These are phyloP conservation scores for Hippophae rhamnoides DNA, from an alignment of 306 rosid genomes.

Conservation along the genomic window DNA sequence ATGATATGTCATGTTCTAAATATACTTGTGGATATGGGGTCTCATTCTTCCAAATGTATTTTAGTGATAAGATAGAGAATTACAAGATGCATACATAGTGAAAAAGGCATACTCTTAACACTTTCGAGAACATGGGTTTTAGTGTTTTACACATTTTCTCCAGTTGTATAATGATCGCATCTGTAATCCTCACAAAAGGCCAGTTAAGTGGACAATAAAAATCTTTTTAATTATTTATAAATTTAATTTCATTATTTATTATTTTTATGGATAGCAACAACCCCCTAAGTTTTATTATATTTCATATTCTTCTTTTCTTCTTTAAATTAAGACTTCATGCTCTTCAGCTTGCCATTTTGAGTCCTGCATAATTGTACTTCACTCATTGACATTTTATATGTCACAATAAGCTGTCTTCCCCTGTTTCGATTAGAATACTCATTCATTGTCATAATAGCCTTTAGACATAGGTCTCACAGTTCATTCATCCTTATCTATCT, in stretches of 20 bases:
- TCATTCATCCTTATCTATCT: conserved; percentile 15
- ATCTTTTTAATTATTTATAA: background rate
- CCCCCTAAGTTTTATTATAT: conserved; percentile 37
- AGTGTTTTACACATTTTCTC: background rate
- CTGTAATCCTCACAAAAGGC: conserved; percentile 16
- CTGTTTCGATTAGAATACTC: conserved; percentile 17
- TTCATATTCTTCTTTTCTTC: conserved; percentile 11
- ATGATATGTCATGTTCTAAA: background rate
- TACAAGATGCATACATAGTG: background rate
- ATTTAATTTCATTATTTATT: conserved; percentile 22
- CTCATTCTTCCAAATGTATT: background rate
- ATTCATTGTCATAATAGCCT: background rate
- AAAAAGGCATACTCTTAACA: background rate
- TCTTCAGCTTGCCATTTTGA: conserved; percentile 37
- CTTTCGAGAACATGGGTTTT: conserved; percentile 6
- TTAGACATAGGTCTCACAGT: conserved; percentile 15
- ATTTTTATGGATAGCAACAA: conserved; percentile 27
- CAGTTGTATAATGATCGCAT: conserved; percentile 9
- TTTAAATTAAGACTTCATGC: background rate
- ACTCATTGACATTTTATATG: conserved; percentile 16
- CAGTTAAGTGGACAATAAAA: conserved; percentile 22
- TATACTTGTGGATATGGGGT: conserved; percentile 7
- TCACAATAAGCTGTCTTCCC: conserved; percentile 9
- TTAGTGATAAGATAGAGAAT: too few relatives aligned
- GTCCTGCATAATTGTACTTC: conserved; percentile 20